Base-by-base conservation (phyloP, 805 yeast species). In the Kockiozyma suomiensis region DNA sequence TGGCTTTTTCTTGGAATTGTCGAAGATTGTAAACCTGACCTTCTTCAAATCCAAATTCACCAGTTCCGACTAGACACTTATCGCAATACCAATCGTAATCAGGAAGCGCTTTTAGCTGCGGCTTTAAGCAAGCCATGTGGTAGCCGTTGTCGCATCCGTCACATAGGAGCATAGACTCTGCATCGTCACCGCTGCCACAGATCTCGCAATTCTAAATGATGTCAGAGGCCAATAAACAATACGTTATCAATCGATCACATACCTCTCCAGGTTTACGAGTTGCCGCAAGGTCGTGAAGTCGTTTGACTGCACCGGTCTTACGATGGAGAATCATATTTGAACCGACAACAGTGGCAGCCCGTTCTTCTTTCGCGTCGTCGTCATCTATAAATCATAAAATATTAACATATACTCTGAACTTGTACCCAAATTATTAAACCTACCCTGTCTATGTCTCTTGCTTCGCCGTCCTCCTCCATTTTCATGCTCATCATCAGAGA, bases 1-100 rank as follows among this genome's bases (percentile, higher is more conserved):
- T 72, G 63, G 90, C 85, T 61, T 81, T 75, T 3, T 79, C 72
- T 64, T 81, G 79, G 71, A 91, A 92, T 58, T 86, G 85, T 0
- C 75, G 72, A 15, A 89, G 73, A 0, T 86, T 76, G 69, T 86
- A 86, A 45, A 76, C 75, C 19, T 76, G 70, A 1, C 85, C 81
- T 65, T 88, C 94, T 64, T 87, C 92, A 72, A 93, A 92, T 0
- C 96, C 96, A 69, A 90, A 92, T 64, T 85, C 91, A 1, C 94
- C 93, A 42, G 89, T 86, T 0, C 96, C 97, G 13, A 87, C 78
- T n/a, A 92, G 76, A 73, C 98, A 92, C 58, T 81, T 81, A 51
- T 86, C 87, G 72, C 98, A 92, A 69, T 80, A 86, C 96, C 97
- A 92, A 17, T 78, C 81, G 10, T 82, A 82, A 26, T 76, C 70